Base-by-base conservation (phyloP, 164 flowering plant genomes). In the Vitis riparia region DNA sequence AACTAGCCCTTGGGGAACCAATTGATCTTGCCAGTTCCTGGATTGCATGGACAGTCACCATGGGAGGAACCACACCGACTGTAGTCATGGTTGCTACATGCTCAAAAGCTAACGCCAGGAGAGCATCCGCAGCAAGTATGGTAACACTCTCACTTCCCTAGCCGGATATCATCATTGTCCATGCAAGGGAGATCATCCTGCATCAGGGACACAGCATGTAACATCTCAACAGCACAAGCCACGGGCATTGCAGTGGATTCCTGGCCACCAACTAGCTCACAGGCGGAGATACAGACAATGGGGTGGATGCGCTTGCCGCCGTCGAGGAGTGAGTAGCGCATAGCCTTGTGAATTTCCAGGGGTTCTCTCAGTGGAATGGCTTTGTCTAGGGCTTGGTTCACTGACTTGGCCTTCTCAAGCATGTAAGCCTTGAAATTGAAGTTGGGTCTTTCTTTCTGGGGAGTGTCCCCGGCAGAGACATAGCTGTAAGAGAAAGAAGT, bases 71-170 rank as follows among this genome's bases (percentile, higher is more conserved):
- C 1, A 27, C 62, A 1, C 44, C 58, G 44, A 6, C 44, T 2
- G 0, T 1, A 5, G 67, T 69, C 12, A 51, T 67, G 0, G 13
- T n/a, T 0, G 69, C 78, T 11, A 69, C 58, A 10, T 66, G 71
- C 60, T 72, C 74, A 11, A 79, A 79, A 14, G 81, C 72, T 15
- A 79, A 66, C 12, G 74, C 66, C 10, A 79, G 69, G 50, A 79
- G 74, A 11, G 78, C 76, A 55, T 72, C 81, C 1, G 74, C 81
- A 0, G 78, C 78, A 8, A 79, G 76, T 23, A 78, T 65, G 0
- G 78, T 76, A 1, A 62, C 70, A 1, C 44, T 74, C 49, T 78
- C 81, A 1, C 65, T 65, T 71, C 3, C 74, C 74, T 14, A 65
- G 56, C 7, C 74, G 16, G 13, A 71, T 16, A 65, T 65, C 74